Evolutionary conservation across 176 grass and related monocot genomes (phyloP).

Genomic region (Miscanthus lutarioriparius): DNA sequence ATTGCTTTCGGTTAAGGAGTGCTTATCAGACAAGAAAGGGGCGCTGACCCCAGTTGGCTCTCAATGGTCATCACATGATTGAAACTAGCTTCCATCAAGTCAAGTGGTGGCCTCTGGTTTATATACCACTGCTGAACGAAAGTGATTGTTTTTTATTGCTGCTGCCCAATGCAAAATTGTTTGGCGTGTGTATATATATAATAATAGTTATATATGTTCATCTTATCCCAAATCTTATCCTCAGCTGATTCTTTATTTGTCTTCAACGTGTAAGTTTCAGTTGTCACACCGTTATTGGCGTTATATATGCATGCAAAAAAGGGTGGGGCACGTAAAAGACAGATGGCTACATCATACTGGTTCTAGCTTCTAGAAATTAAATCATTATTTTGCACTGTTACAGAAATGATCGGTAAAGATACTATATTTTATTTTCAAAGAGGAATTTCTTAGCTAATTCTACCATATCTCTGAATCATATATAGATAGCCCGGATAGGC

Average conservation of each 20-base stretch:
- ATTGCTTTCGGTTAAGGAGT: slow-evolving; percentile 21
- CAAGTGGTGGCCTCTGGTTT: not conserved
- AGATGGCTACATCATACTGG: too few species aligned
- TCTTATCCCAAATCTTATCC: slow-evolving; percentile 34
- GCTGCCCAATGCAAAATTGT: not conserved
- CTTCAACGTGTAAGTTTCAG: not conserved
- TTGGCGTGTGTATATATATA: not conserved
- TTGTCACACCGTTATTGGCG: too few species aligned
- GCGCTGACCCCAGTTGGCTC: slow-evolving; percentile 13
- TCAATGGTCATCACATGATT: not conserved
- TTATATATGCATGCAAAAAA: not conserved
- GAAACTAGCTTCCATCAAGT: slow-evolving; percentile 3
- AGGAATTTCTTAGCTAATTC: not conserved
- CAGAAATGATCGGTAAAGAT: not conserved
- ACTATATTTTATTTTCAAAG: not conserved
- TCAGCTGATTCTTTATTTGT: not conserved
- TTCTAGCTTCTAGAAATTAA: not conserved
- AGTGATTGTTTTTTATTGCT: slow-evolving; percentile 1
- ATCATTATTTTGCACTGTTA: not conserved
- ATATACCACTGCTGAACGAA: not conserved
- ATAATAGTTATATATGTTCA: not conserved
- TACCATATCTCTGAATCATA: not conserved
- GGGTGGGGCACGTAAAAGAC: fast-evolving
- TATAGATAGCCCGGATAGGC: too few species aligned
- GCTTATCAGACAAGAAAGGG: slow-evolving; percentile 3